Base-by-base conservation (phyloP, 2,329 filamentous ascomycete species). In the Teratosphaeria pseudoeucalypti region DNA sequence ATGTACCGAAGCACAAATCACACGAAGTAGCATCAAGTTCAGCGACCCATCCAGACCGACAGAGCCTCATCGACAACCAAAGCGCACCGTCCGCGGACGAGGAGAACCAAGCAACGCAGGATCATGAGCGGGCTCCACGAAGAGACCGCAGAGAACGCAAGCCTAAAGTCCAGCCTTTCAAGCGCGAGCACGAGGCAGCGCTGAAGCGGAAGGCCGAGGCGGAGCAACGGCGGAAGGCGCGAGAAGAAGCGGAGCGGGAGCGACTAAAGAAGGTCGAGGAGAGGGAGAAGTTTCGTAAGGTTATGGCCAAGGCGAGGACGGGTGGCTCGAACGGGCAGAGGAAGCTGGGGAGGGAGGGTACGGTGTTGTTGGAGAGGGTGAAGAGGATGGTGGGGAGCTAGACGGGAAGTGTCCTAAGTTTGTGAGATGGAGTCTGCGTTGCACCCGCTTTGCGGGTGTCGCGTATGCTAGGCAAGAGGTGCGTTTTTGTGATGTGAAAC, bases 331-430 rank as follows among this genome's bases (percentile, higher is more conserved):
- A 87, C 72, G 89, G 89, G 11, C 86, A 88, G 76, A 82, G 87
- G 73, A 92, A 90, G 76, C 73, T 96, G 55, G 91, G 91, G 1
- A 81, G 89, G 62, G 90, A 95, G 78, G 92, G 90, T 67, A 82
- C 81, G 37, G 80, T 92, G 43, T 68, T 96, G 67, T 76, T 96
- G 59, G 87, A 90, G 68, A 89, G 86, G 75, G 87, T 92, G 37
- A 86, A 87, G 78, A 85, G 80, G 71, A 78, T 95, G 73, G 82
- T 94, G 62, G 80, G 55, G 53, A 49, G 43, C 16, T 49, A 49
- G 19, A n/a, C 16, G n/a, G 43, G 16, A 16, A 3, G 43, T 49
- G 43, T n/a, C 2, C 16, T 49, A n/a, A 19, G 16, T 43, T 2
- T 43, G 7, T 43, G 29, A 32, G 29, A 32, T 32, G 29, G 7